These are phyloP conservation scores for Eurotiales sp. DNA, from an alignment of 2,329 filamentous ascomycete species.

Conservation along the genomic window DNA sequence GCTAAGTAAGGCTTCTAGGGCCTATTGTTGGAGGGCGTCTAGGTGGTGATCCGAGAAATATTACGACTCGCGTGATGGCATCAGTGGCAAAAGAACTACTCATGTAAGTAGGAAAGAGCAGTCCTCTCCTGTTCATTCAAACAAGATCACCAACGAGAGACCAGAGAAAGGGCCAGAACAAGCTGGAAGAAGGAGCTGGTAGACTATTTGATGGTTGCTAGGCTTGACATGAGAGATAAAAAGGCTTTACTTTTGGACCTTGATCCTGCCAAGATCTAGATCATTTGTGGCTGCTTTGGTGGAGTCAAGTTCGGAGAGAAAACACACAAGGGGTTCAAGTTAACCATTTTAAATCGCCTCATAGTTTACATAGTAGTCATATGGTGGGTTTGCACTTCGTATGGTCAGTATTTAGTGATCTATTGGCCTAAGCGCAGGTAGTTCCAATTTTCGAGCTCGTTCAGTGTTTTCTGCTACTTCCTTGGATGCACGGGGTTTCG, in stretches of 20 bases:
- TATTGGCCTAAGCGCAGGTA: neutral
- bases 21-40: no score
- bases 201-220: neutral
- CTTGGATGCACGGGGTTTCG: conserved; percentile 6
- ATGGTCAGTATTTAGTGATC: no score
- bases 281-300: neutral
- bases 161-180: neutral
- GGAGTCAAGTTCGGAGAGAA: conserved; percentile 6
- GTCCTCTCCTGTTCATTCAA: neutral
- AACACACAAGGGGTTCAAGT: neutral
- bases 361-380: neutral
- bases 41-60: no score
- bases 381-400: no score
- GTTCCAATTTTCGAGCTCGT: neutral
- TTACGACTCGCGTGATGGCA: neutral
- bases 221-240: conserved; percentile 1
- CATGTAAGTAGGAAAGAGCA: neutral
- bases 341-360: no score
- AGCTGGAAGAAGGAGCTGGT: neutral
- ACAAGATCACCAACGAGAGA: neutral
- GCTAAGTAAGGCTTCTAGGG: no score
- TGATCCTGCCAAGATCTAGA: conserved; percentile 3
- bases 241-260: neutral
- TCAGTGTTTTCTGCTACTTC: neutral
- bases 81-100: neutral